phyloP scores from a whole-genome alignment of 164 flowering plant genomes.

The Protea cynaroides region DNA sequence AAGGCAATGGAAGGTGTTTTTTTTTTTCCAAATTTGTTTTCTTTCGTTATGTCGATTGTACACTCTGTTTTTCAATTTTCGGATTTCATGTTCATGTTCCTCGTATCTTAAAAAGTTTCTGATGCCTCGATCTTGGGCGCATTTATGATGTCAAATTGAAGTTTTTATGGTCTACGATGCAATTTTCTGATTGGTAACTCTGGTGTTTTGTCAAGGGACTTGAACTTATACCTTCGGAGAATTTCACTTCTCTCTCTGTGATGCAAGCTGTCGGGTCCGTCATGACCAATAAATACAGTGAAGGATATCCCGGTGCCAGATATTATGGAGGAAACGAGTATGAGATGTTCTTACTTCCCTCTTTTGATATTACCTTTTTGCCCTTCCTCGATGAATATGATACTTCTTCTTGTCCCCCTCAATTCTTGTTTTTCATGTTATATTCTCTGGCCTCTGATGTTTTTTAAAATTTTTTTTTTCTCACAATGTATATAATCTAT shows the following conservation, averaged over 20 bases:
- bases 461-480: background rate
- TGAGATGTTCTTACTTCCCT: constrained; percentile 10
- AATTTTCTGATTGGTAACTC: constrained; percentile 3
- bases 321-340: constrained; percentile 99
- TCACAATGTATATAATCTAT: background rate
- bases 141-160: too few species aligned
- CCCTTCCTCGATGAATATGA: too few species aligned
- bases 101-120: too few species aligned
- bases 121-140: background rate
- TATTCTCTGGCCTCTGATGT: too few species aligned
- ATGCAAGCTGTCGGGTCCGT: constrained; percentile 99
- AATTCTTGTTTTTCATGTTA: too few species aligned
- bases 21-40: background rate
- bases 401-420: too few species aligned
- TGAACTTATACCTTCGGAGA: constrained; percentile 97
- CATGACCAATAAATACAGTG: constrained; percentile 99
- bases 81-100: background rate
- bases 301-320: constrained; percentile 99
- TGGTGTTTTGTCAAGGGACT: constrained; percentile 54
- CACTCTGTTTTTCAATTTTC: background rate
- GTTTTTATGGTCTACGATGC: background rate
- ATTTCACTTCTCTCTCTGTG: constrained; percentile 91
- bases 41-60: background rate
- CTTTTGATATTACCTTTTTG: background rate
- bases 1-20: constrained; percentile 91